Evolutionary conservation across 768 basidiomycete species (phyloP), one percentile per base, ranked within the genome.

Genomic region (Leccinum rimulosum): DNA sequence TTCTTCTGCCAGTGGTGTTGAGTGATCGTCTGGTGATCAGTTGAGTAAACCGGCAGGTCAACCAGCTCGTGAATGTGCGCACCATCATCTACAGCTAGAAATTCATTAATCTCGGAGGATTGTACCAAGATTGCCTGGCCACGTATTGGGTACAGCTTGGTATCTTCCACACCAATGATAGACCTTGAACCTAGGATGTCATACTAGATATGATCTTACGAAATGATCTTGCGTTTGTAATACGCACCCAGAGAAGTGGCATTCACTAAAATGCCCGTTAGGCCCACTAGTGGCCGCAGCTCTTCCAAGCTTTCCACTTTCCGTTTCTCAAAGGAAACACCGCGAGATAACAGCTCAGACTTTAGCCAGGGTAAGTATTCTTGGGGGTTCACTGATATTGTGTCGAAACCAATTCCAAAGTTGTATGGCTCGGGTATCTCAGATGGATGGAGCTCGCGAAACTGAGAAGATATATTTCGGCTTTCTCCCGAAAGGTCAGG

Each of bases 111-210:
- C 74, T 82, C 80, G 0, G 90, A 87, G 3, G 91, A 89, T 40
- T 82, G 73, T 22, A 95, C 78, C 17, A 94, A 70, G 9, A 95
- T 85, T 0, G 91, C 88, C 74, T 96, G 95, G 8, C 94, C 94
- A 48, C 93, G 80, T 62, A 94, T 82, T 1, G 94, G 92, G 68
- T 83, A 85, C 25, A 94, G 75, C 25, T 75, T 76, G 58, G 79
- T 78, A 70, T 97, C 95, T 66, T 94, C 87, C 3, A 95, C 84
- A 6, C 93, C 94, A 12, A 89, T 83, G 47, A 96, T 78, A 33
- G 84, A 85, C 52, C 84, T 79, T 9, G 93, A 85, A 4, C 88
- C 89, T 81, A 53, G 43, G 35, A 31, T 25, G 12, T 36, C 17
- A 45, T 19, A 33, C 33, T 33, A 36, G 28, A 38, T 19, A 54